Conservation (phyloP, 2,329 filamentous ascomycete species). For the Aspergillus pseudoterreus region DNA sequence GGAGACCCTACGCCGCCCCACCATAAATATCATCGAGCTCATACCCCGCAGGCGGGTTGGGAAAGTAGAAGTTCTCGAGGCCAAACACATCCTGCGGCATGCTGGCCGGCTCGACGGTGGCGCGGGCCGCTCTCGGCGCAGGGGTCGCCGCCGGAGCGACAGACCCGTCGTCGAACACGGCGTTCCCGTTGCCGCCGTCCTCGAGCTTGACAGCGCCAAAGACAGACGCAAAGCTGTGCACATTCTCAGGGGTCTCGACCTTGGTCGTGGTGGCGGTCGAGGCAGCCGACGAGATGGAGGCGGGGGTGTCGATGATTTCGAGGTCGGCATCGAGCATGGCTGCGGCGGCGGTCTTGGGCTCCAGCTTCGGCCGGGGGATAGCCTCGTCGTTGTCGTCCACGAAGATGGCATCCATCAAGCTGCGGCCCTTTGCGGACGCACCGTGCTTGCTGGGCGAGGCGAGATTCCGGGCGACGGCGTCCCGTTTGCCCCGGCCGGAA, state of each 20-base stretch:
- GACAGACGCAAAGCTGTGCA: not conserved
- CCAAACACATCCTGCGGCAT: not conserved
- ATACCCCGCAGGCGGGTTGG: conserved; percentile 2
- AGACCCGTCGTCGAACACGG: no score
- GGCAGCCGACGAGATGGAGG: not conserved
- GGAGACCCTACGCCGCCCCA: conserved; percentile 4
- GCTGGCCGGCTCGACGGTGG: not conserved
- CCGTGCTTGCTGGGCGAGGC: conserved; percentile 6
- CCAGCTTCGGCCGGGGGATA: not conserved
- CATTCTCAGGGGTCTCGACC: not conserved
- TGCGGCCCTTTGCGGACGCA: not conserved
- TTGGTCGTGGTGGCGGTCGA: not conserved
- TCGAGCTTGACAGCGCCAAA: not conserved
- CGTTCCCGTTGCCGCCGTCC: no score
- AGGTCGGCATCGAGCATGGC: not conserved
- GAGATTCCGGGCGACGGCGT: not conserved
- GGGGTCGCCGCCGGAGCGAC: not conserved
- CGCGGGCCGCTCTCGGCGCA: not conserved
- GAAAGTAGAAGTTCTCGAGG: conserved; percentile 2
- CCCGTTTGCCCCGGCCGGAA: not conserved
- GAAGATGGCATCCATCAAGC: conserved; percentile 14
- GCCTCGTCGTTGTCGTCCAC: conserved; percentile 6
- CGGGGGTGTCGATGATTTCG: not conserved
- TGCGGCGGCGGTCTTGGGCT: conserved; percentile 2
- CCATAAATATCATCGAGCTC: conserved; percentile 12